These are phyloP conservation scores for Entomortierella lignicola DNA, from an alignment of 192 early-diverging fungal species.

Conservation along the genomic window DNA sequence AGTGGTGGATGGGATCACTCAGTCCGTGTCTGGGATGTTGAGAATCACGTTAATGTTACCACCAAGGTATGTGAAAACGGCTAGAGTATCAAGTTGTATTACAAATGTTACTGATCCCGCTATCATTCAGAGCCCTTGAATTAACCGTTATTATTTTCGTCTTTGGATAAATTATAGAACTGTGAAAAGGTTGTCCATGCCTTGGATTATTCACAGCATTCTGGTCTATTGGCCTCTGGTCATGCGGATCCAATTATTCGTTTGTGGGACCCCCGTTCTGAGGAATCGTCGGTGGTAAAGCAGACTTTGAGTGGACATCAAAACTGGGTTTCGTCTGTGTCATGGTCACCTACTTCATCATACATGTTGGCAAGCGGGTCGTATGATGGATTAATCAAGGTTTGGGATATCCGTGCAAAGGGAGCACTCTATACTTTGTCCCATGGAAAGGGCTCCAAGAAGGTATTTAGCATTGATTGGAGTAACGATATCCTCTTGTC, in stretches of 20 bases:
- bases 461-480: constrained; percentile 84
- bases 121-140: too few species aligned
- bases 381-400: constrained; percentile 87
- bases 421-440: constrained; percentile 83
- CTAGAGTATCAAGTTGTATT: too few species aligned
- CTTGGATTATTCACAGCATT: constrained; percentile 76
- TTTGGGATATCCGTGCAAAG: constrained; percentile 96
- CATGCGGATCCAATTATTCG: constrained; percentile 86
- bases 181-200: constrained; percentile 88
- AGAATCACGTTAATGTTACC: constrained; percentile 73
- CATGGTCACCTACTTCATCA: constrained; percentile 82
- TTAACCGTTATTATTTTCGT: background rate
- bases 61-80: constrained; percentile 69
- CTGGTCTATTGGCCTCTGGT: constrained; percentile 85
- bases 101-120: too few species aligned
- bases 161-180: constrained; percentile 57
- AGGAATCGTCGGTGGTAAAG: constrained; percentile 83
- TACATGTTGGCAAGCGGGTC: constrained; percentile 86
- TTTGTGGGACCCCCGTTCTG: constrained; percentile 90
- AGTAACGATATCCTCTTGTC: constrained; percentile 66
- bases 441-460: constrained; percentile 56
- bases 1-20: constrained; percentile 96
- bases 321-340: constrained; percentile 87
- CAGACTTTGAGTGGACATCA: constrained; percentile 80
- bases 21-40: constrained; percentile 91